These are phyloP conservation scores for Teunomyces gatunensis DNA, from an alignment of 805 yeast species.

Conservation along the genomic window DNA sequence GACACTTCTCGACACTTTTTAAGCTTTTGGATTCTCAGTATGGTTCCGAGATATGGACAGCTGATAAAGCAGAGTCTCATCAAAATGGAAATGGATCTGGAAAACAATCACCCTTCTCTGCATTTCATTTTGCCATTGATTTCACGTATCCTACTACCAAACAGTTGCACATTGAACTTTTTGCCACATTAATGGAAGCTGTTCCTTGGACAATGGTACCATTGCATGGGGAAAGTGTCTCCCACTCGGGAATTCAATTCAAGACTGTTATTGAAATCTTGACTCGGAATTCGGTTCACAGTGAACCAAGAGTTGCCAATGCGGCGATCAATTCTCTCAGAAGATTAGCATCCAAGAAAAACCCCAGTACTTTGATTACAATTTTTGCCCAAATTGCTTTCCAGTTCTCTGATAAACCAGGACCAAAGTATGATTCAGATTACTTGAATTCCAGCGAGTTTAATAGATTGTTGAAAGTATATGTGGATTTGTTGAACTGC, in stretches of 20 bases:
- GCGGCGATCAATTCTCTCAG: constrained; percentile 66
- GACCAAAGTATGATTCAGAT: constrained; percentile 50
- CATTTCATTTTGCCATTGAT: constrained; percentile 36
- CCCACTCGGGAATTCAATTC: constrained; percentile 47
- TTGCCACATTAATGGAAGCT: constrained; percentile 67
- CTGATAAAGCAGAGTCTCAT: constrained; percentile 2
- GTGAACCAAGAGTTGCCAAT: constrained; percentile 55
- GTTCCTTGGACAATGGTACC: constrained; percentile 61
- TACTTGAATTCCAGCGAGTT: constrained; percentile 63
- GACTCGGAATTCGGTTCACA: constrained; percentile 73
- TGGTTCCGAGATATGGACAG: constrained; percentile 40
- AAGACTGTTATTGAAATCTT: constrained; percentile 70
- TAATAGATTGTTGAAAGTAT: constrained; percentile 58
- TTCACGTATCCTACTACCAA: constrained; percentile 30
- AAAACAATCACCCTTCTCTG: constrained; percentile 36
- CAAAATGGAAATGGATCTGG: constrained; percentile 2
- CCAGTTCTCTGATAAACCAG: constrained; percentile 71
- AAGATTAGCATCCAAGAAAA: constrained; percentile 61
- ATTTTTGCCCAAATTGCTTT: constrained; percentile 79
- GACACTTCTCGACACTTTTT: constrained; percentile 52
- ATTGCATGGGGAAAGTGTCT: constrained; percentile 34
- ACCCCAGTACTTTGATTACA: constrained; percentile 68
- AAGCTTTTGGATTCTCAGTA: constrained; percentile 57
- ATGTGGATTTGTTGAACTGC: constrained; percentile 73
- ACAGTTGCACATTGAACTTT: constrained; percentile 53